Base-by-base conservation (phyloP, 2,329 filamentous ascomycete genomes). In the Talaromyces marneffei region DNA sequence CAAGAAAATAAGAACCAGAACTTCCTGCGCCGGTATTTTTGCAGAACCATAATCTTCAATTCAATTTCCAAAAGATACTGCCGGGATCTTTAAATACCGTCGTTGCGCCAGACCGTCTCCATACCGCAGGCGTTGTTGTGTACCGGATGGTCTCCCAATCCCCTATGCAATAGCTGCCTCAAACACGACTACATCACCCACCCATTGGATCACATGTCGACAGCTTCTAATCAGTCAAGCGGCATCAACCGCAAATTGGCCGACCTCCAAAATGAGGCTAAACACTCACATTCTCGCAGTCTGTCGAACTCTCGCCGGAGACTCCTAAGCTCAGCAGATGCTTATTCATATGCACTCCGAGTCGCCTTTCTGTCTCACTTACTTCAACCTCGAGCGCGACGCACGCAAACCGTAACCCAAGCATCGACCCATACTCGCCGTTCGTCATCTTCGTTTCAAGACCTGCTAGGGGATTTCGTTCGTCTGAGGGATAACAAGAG, bases 331-430 rank as follows among this genome's bases (percentile, higher is more conserved):
- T 71, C 81, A 73, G 89, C 95, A 69, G 91, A 97, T 77, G 92
- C 91, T 72, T 96, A 95, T 78, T 89, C 87, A 65, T 96, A 91
- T 77, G 92, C 92, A 69, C 85, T 99, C 59, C 89, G 94, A 65
- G 87, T 90, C 67, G 93, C 93, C 67, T 97, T 91, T 76, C 88
- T 99, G 62, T 84, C 93, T 75, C 95, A 99, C 76, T 87, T 97
- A 48, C 84, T 99, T 57, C 92, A 96, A 74, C 93, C 94, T 65
- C 90, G 92, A 71, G 85, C 90, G 70, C 94, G 93, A 77, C 86
- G 91, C 71, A 90, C 93, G 71, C 91, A 96, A 78, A 95, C 92
- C 83, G 86, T 94, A 44, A 77, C 86, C 10, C 79, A 77, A 72
- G 78, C 87, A 55, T 87, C 85, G 68, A 83, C 85, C 60, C 83